phyloP scores from a whole-genome alignment of 1,139 yeast genomes.

The Kluyveromyces sp. region DNA sequence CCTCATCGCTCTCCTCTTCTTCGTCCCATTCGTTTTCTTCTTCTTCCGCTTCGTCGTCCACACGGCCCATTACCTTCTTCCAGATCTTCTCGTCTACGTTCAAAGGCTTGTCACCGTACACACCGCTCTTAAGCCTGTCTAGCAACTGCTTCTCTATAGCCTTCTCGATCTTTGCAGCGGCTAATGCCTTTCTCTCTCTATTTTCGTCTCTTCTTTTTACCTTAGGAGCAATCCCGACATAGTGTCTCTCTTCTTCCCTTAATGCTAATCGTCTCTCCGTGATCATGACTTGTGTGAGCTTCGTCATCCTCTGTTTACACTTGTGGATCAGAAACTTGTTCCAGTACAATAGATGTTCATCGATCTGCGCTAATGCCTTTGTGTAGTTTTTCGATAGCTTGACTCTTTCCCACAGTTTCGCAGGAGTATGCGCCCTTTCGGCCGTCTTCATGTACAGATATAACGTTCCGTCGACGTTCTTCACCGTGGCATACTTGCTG shows the following conservation, averaged over 20 bases:
- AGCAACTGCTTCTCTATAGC: conserved; percentile 91
- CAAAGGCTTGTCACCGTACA: conserved; percentile 94
- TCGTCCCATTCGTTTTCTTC: conserved; percentile 55
- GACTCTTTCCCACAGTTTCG: conserved; percentile 90
- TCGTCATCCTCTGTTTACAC: conserved; percentile 90
- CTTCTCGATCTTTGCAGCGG: conserved; percentile 94
- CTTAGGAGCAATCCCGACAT: conserved; percentile 87
- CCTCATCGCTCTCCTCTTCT: conserved; percentile 60
- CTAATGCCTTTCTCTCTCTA: conserved; percentile 91
- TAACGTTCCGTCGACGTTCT: conserved; percentile 77
- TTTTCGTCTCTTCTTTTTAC: conserved; percentile 90
- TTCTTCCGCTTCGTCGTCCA: conserved; percentile 55
- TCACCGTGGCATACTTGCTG: conserved; percentile 91
- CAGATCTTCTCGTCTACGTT: conserved; percentile 94
- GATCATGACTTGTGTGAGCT: conserved; percentile 90
- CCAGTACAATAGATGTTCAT: conserved; percentile 84
- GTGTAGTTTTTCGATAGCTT: conserved; percentile 81
- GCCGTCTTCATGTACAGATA: conserved; percentile 95
- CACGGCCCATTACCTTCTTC: conserved; percentile 81
- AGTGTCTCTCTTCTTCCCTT: conserved; percentile 85
- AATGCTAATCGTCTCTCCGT: conserved; percentile 93
- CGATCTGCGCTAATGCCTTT: conserved; percentile 82
- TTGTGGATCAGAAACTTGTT: conserved; percentile 84
- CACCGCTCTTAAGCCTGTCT: conserved; percentile 93
- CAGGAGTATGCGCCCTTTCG: conserved; percentile 93